These are phyloP conservation scores for Cercospora zeina DNA, from an alignment of 2,329 filamentous ascomycete species.

Conservation along the genomic window DNA sequence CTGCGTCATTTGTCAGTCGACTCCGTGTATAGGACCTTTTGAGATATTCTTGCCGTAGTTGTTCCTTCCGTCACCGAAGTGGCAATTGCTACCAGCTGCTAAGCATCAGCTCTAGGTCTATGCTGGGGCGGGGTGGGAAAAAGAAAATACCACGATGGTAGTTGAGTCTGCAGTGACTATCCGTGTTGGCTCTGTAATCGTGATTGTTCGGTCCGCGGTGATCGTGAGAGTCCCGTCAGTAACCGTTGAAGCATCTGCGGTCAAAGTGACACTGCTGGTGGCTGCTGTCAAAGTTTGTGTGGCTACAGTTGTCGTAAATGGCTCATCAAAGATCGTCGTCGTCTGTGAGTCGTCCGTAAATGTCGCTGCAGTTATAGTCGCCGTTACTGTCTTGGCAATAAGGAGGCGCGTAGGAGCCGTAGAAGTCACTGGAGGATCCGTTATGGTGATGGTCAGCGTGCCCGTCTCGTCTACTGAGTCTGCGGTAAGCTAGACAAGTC, in stretches of 20 bases:
- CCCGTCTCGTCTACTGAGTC: neutral
- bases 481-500: neutral
- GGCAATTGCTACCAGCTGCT: neutral
- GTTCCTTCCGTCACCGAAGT: neutral
- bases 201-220: neutral
- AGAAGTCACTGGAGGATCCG: neutral
- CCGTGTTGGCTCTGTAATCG: neutral
- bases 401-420: neutral
- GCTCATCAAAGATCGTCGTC: neutral
- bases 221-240: neutral
- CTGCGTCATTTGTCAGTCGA: neutral
- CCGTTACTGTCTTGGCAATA: neutral
- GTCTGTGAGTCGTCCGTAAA: neutral
- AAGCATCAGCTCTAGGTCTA: neutral
- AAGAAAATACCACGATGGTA: neutral
- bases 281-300: neutral
- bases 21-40: neutral
- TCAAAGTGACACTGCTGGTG: neutral
- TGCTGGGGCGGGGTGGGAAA: no score
- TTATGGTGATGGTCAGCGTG: neutral
- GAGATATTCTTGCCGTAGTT: neutral
- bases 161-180: neutral
- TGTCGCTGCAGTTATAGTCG: neutral
- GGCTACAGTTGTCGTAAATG: neutral
- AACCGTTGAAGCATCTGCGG: neutral